phyloP scores from a whole-genome alignment of 257 asterid genomes.

The Knoxia roxburghii region DNA sequence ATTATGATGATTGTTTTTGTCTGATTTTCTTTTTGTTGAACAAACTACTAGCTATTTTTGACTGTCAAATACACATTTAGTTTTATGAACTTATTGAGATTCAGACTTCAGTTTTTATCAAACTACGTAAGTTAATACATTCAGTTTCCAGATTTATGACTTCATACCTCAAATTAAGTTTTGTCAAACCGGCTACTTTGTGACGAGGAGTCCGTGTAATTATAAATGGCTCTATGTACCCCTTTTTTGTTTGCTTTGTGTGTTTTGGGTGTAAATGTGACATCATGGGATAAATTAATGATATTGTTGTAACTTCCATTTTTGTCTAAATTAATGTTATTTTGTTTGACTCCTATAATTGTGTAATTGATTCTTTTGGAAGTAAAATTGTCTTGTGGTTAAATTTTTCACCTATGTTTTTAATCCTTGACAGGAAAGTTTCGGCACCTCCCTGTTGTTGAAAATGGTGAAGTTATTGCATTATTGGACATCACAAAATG shows the following conservation, averaged over 20 bases:
- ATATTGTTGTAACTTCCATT: too few species aligned
- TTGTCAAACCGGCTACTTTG: too few species aligned
- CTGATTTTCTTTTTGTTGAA: too few species aligned
- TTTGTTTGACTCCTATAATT: not conserved
- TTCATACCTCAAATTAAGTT: too few species aligned
- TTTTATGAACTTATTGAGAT: too few species aligned
- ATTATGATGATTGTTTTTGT: too few species aligned
- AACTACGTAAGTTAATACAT: too few species aligned
- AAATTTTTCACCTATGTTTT: not conserved
- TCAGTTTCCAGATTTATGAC: too few species aligned
- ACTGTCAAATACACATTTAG: too few species aligned
- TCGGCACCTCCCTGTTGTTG: constrained; percentile 97
- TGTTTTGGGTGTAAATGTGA: not conserved
- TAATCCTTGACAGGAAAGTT: constrained; percentile 60
- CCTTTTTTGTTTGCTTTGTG: not conserved
- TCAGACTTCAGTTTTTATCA: not conserved
- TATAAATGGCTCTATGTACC: not conserved
- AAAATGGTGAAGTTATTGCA: constrained; percentile 96
- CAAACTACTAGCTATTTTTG: too few species aligned
- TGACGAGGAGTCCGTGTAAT: not conserved
- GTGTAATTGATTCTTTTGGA: not conserved
- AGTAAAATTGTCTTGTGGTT: not conserved
- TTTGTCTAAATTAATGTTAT: not conserved
- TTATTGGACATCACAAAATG: constrained; percentile 89
- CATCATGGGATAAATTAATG: too few species aligned